phyloP scores from a whole-genome alignment of 1,284 basidiomycete genomes.

The Austroboletus novae-zelandiae region DNA sequence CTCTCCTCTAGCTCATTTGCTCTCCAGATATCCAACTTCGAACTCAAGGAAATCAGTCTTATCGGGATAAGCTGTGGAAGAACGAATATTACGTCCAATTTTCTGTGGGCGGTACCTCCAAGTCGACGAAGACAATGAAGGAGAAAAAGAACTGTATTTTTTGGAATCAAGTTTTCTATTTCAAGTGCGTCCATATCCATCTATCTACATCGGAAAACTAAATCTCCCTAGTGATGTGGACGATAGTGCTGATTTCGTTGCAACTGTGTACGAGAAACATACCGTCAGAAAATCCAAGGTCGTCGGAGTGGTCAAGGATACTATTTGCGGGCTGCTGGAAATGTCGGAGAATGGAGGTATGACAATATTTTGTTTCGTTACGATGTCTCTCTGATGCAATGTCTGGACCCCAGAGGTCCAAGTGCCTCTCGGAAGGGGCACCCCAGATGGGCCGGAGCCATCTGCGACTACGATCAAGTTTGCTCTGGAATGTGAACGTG shows the following conservation, averaged over 20 bases:
- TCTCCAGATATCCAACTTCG: neutral
- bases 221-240: neutral
- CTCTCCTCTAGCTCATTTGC: too few relatives aligned
- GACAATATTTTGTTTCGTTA: neutral
- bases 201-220: neutral
- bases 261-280: neutral
- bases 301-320: neutral
- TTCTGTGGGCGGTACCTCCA: too few relatives aligned
- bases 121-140: too few relatives aligned
- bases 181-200: too few relatives aligned
- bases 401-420: neutral
- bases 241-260: neutral
- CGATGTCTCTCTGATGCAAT: neutral
- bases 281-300: neutral
- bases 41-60: neutral
- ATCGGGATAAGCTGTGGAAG: neutral
- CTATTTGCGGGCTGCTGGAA: neutral
- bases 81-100: neutral
- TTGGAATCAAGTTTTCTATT: too few relatives aligned
- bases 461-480: neutral
- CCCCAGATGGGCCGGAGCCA: neutral
- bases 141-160: too few relatives aligned
- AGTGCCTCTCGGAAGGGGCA: neutral
- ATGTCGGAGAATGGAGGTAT: neutral
- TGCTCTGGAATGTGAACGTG: neutral